Evolutionary conservation across 1,139 yeast genomes (phyloP).

Genomic region (Entelexis sorbosivorans): DNA sequence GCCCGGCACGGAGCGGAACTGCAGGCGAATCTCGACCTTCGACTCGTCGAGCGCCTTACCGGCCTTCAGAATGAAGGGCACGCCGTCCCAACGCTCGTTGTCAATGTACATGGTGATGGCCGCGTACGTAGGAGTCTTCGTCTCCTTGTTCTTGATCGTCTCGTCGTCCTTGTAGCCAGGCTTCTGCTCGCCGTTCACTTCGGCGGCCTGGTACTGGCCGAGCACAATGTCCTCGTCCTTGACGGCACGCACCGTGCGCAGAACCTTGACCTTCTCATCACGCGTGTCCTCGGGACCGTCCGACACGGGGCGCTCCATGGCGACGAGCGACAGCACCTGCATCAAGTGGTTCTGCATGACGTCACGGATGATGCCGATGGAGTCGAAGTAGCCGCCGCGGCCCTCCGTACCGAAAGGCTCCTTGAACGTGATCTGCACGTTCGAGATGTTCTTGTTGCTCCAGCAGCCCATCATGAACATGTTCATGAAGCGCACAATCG

Average conservation of each 20-base stretch:
- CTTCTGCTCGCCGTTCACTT: conserved; percentile 70
- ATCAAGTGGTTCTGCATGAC: conserved; percentile 96
- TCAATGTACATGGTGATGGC: conserved; percentile 67
- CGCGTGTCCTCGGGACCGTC: conserved; percentile 87
- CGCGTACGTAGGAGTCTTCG: conserved; percentile 87
- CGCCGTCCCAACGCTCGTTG: conserved; percentile 97
- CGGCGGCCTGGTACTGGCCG: conserved; percentile 80
- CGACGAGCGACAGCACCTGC: conserved; percentile 80
- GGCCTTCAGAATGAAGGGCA: conserved; percentile 88
- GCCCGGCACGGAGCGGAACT: conserved; percentile 78
- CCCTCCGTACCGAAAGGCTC: conserved; percentile 98
- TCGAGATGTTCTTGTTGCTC: conserved; percentile 67
- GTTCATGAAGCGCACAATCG: conserved; percentile 83
- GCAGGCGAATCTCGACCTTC: conserved; percentile 84
- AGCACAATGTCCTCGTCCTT: conserved; percentile 55
- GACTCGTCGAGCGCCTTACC: conserved; percentile 92
- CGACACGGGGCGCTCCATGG: conserved; percentile 92
- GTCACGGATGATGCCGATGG: conserved; percentile 90
- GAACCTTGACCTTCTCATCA: conserved; percentile 89
- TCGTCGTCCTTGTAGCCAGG: conserved; percentile 90
- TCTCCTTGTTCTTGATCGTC: conserved; percentile 63
- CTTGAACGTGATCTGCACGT: conserved; percentile 82
- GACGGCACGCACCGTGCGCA: conserved; percentile 68
- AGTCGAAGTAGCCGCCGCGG: conserved; percentile 95
- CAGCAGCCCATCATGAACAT: conserved; percentile 74